phyloP scores from a whole-genome alignment of 179 eudicot genomes.

The Sideroxylon spinosum region DNA sequence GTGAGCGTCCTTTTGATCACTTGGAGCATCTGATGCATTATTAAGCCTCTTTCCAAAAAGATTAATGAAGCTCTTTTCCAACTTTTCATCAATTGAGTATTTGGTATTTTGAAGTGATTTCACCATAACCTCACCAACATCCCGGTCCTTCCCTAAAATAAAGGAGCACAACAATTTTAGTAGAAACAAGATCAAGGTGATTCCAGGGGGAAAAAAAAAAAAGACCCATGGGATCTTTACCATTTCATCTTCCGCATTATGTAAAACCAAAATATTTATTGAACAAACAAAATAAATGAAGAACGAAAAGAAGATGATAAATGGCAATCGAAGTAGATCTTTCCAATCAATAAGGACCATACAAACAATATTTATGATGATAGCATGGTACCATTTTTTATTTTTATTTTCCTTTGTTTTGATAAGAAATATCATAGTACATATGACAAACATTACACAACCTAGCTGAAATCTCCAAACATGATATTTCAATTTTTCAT shows the following conservation, averaged over 20 bases:
- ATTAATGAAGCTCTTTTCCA: constrained; percentile 61
- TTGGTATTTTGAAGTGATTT: constrained; percentile 72
- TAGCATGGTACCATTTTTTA: neutral
- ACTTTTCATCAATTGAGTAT: constrained; percentile 71
- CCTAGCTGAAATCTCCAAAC: too few species aligned
- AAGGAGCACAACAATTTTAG: neutral
- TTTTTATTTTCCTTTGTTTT: too few species aligned
- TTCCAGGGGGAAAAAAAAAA: neutral
- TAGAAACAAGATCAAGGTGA: neutral
- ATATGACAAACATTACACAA: too few species aligned
- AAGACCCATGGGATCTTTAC: neutral
- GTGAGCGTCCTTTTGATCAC: constrained; percentile 25
- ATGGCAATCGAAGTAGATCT: neutral
- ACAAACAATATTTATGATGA: neutral
- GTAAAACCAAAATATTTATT: neutral
- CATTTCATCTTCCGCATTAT: neutral
- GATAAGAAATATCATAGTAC: too few species aligned
- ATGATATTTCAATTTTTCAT: too few species aligned
- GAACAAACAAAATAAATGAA: neutral
- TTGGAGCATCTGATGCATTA: constrained; percentile 19
- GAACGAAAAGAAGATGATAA: neutral
- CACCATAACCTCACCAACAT: constrained; percentile 76
- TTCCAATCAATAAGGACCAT: neutral
- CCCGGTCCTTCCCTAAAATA: constrained; percentile 52
- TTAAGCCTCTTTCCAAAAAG: constrained; percentile 47